Base-by-base conservation (phyloP, 1,139 yeast species). In the Spathaspora sp. region DNA sequence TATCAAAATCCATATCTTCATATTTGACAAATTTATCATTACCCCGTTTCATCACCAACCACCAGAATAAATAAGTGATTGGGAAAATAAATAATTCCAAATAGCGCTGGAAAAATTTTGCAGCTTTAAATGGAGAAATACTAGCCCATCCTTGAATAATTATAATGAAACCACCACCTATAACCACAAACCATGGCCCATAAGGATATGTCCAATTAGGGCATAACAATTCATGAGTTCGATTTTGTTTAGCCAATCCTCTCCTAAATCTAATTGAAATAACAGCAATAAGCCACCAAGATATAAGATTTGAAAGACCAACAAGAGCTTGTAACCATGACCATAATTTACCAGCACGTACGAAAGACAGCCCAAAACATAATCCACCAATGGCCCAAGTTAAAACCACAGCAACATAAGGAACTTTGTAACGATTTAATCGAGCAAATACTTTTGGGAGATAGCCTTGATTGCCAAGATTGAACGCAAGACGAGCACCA, bases 1-100 rank as follows among this genome's bases (percentile, higher is more conserved):
- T 75, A 43, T 77, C 84, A 44, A 82, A 78, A 57, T 83, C 88
- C 84, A 82, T 82, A 20, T 81, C 83, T 46, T 70, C 73, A 6
- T 65, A 60, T 43, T 65, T 69, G 10, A 78, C 74, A 56, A 78
- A 75, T 48, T 64, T 67, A 48, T 82, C 85, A 46, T 65, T 64
- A 4, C 72, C 70, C 45, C 73, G 67, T 51, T 66, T 76, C 46
- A 64, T 67, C 39, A 72, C 55, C 78, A 84, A 79, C 76, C 76
- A 72, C 76, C 76, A 72, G 42, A 65, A 47, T 3, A 64, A 17
- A 52, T 68, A 72, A 23, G 67, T 56, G 7, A 60, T 41, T 26
- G 76, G 76, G 61, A 72, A 71, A 7, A 72, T 68, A 2, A 65
- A 67, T 43, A 72, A 59, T 48, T 71, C 77, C 43, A 72, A 56